Conservation (phyloP, 352 stramenopile genomes). For the Phytopythium aichiense region DNA sequence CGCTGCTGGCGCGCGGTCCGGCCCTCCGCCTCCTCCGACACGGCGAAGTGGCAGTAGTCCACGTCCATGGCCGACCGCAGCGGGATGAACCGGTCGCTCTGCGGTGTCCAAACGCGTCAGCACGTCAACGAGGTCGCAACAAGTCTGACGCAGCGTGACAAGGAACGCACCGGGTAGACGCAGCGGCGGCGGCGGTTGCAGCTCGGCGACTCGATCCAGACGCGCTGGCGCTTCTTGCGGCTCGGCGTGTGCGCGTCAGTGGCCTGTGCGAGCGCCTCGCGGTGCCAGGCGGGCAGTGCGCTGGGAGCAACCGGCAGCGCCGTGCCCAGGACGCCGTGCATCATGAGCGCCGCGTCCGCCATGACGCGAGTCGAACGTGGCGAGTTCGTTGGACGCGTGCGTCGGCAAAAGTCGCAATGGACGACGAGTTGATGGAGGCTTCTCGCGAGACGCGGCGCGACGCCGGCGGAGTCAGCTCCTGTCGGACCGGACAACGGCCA, state of each 20-base stretch:
- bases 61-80: conserved; percentile 34
- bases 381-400: not conserved
- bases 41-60: conserved; percentile 39
- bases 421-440: no score
- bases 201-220: conserved; percentile 9
- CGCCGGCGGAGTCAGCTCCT: not conserved
- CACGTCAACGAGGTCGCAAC: not conserved
- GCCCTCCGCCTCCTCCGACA: conserved; percentile 11
- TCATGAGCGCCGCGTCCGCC: conserved; percentile 17
- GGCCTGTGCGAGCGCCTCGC: conserved; percentile 16
- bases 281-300: conserved; percentile 23
- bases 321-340: conserved; percentile 21
- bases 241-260: not conserved
- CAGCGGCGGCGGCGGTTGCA: not conserved
- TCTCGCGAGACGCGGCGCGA: no score
- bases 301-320: conserved; percentile 16
- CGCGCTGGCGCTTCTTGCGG: conserved; percentile 22
- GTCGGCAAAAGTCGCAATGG: conserved; percentile 5
- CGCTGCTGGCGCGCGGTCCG: not conserved
- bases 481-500: not conserved
- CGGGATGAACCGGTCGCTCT: conserved; percentile 50
- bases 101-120: not conserved
- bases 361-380: no score
- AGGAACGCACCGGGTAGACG: conserved; percentile 4
- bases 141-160: no score